Base-by-base conservation (phyloP, 768 basidiomycete genomes). In the Filobasidium floriforme region DNA sequence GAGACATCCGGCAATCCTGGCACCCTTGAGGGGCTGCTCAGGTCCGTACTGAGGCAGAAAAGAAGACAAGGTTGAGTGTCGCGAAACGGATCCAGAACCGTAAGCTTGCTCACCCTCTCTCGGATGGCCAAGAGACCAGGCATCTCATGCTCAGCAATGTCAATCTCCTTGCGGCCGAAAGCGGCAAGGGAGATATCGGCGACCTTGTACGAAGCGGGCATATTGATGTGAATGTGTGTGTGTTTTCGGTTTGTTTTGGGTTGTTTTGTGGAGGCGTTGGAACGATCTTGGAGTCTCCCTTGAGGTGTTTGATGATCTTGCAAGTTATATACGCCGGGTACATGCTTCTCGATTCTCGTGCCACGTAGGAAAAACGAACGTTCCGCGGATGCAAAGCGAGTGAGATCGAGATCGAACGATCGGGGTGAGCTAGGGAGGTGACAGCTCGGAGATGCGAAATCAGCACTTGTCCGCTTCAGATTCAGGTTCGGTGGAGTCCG, bases 181-280 rank as follows among this genome's bases (percentile, higher is more conserved):
- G 94, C 94, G 78, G 96, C 96, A 78, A 99, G 90, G 75, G 93
- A 98, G 75, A 94, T 83, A 78, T 92, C 92, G 80, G 91, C 87
- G 73, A 94, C 91, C 81, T 94, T 92, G 89, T 83, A 92, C 73
- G 54, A 61, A 62, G 73, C 54, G 24, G 54, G 29, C 54, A 49
- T 49, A 5, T 4, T 49, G 22, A 14, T 3, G 22, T 49, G 5
- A 12, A 49, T 49, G 22, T 5, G 18, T 49, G 46, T 5, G 4
- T 4, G 4, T 15, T 15, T 49, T 49, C 12, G 46, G 46, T 44
- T 44, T 19, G 15, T 49, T 14, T 22, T 6, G 46, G 9, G 32
- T 37, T 37, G 9, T 37, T 37, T 37, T 37, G 32, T 3, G 9
- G 32, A 37, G 3, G 9, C 32, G 32, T 37, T 37, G 32, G 9